Evolutionary conservation across 768 basidiomycete species (phyloP).

Genomic region (Rhodotorula taiwanensis): DNA sequence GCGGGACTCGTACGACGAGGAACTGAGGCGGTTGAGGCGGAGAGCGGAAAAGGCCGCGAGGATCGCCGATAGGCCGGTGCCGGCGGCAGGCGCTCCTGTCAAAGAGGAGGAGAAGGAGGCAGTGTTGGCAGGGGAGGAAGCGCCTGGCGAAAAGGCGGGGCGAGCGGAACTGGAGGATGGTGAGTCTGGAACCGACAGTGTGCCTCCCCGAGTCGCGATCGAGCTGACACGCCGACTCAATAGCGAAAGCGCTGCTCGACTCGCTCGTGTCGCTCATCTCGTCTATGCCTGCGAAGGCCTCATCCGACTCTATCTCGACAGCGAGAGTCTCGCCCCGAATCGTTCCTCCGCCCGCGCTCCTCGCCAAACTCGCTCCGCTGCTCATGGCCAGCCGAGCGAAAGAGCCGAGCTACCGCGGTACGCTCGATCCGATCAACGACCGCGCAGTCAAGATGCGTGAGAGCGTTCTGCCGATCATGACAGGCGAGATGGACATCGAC

Average conservation of each 20-base stretch:
- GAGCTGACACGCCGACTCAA: neutral
- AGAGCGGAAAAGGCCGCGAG: neutral
- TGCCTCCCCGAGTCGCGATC: neutral
- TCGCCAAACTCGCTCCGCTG: slow-evolving; percentile 6
- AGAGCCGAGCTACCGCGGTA: neutral
- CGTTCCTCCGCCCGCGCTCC: neutral
- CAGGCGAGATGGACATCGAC: too few species aligned
- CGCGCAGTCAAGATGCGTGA: slow-evolving; percentile 24
- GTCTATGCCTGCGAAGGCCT: neutral
- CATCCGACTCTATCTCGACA: neutral
- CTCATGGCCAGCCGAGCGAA: neutral
- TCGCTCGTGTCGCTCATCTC: neutral
- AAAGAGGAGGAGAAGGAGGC: neutral
- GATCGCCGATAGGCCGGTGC: slow-evolving; percentile 3
- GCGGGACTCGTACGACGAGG: neutral
- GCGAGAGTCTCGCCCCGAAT: too few species aligned
- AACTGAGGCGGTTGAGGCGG: neutral
- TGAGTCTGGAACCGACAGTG: too few species aligned
- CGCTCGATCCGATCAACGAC: slow-evolving; percentile 5
- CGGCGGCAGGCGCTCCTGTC: neutral
- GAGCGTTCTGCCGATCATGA: too few species aligned
- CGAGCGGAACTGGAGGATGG: slow-evolving; percentile 20
- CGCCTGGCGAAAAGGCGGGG: neutral
- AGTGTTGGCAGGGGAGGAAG: neutral
- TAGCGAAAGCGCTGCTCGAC: neutral